Evolutionary conservation across 2,329 filamentous ascomycete species (phyloP), one percentile per base, ranked within the genome.

Genomic region (Plectosphaerella cucumerina): DNA sequence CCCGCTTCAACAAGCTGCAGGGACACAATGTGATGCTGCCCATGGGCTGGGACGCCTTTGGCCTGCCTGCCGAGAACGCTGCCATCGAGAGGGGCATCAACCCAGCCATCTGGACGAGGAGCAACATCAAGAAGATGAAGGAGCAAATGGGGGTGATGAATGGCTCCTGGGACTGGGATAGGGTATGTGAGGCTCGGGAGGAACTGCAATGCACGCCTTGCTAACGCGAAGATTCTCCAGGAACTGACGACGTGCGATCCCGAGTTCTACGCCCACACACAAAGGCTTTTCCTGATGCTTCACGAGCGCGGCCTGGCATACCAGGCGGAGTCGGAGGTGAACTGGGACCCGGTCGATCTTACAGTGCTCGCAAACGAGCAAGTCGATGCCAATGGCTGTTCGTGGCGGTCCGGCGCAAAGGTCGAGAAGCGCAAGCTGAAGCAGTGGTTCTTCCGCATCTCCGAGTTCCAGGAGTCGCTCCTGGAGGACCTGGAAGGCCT

Each of bases 21-120:
- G 90, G 90, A 15, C 77, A 84, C 58, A 71, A 87, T 50, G 89
- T 95, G 31, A 69, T 95, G 49, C 81, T 96, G 56, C 90, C 91
- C n/a, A 96, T 96, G 80, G 91, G 91, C 11, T 96, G 91, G 90
- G 91, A 96, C 74, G 89, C 90, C 5, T 96, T 96, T 70, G 91
- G 91, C 2, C 73, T 96, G 50, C 91, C 91, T 11, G 91, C 91
- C 42, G 91, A 96, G 68, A 96, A 96, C 70, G 91, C 91, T 17
- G 91, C 91, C 9, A 87, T 95, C 51, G 89, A 95, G 69, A 76
- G 87, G 55, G 89, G 89, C 12, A 78, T 93, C 53, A 82, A 89
- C 61, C 90, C 91, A 2, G 86, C 81, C 8, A 75, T 75, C 8
- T 96, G 91, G 91, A 96, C 91, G 1, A 78, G 76, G 62, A 74